Base-by-base conservation (phyloP, 208 protist species). In the Herpetomonas samuelpessoai region DNA sequence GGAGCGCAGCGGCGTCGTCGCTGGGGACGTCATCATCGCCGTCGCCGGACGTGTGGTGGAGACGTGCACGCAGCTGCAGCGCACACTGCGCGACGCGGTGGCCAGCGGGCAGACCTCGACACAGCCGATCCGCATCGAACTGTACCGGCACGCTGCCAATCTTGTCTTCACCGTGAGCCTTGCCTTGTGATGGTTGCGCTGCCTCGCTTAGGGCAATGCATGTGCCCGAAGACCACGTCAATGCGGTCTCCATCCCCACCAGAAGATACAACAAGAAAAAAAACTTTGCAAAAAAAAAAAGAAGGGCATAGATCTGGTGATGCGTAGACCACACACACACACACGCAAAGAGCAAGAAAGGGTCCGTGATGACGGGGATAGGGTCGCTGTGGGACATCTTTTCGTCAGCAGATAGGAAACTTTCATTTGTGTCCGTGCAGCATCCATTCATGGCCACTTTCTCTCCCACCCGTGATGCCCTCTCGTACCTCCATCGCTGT, bases 21-120 rank as follows among this genome's bases (percentile, higher is more conserved):
- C 65, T n/a, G 78, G 78, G 7, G 81, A 88, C 53, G 58, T 88
- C 1, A 38, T 88, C 1, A 52, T 85, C 30, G 45, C 67, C 0
- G 62, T 75, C 19, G 57, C 44, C 12, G 22, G 52, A 9, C 54
- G 30, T 27, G 14, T 39, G 2, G 47, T 82, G 10, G 46, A 68
- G 31, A 77, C 56, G 16, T 88, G 77, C 56, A 68, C 57, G 14
- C 26, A 88, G 26, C 67, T 88, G 25, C 58, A 52, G 19, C 52
- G 63, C 28, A 74, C 63, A 30, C 51, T 88, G 61, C 19, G 31
- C 0, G 65, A 53, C 21, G 62, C 64, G 49, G 39, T 52, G 44
- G 35, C 31, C 19, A 24, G 47, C 7, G 65, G 68, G 24, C 2
- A n/a, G 27, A 55, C 9, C 31, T 3, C 25, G 2, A 21, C 21